A percentile compares a stretch with the other conserved stretches of the same genome.
Conservation (phyloP, 2,329 filamentous ascomycete genomes). For the Fusarium guadeloupense region DNA sequence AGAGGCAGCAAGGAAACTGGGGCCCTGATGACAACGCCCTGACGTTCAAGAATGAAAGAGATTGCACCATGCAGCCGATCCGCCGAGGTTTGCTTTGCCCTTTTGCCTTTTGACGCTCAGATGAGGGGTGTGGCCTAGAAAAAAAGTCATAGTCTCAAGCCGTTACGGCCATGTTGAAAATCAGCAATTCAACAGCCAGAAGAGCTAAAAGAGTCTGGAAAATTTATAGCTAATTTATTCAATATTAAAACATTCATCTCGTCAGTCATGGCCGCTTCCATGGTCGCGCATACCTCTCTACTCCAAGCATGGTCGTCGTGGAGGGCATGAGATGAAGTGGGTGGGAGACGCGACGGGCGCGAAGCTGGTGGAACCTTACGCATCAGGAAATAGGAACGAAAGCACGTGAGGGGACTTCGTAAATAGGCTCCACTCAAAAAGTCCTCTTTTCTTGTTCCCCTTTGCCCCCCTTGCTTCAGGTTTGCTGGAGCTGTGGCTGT, state of each 20-base stretch:
- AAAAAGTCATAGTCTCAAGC: conserved; percentile 21
- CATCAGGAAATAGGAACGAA: conserved; percentile 54
- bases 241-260: conserved; percentile 13
- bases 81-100: conserved; percentile 40
- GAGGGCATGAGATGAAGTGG: conserved; percentile 53
- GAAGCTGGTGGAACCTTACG: conserved; percentile 48
- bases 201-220: conserved; percentile 32
- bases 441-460: conserved; percentile 32
- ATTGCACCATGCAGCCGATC: conserved; percentile 43
- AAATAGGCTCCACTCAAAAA: conserved; percentile 22
- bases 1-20: conserved; percentile 26
- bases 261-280: conserved; percentile 30
- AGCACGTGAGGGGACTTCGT: conserved; percentile 52
- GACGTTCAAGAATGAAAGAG: conserved; percentile 41
- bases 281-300: conserved; percentile 40
- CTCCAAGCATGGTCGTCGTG: conserved; percentile 33
- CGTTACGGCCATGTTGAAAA: conserved; percentile 13
- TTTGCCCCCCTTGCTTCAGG: conserved; percentile 31
- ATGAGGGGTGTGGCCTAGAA: conserved; percentile 39
- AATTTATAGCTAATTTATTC: conserved; percentile 17
- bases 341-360: conserved; percentile 57
- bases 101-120: conserved; percentile 37
- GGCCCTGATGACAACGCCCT: conserved; percentile 9
- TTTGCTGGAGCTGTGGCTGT: conserved; percentile 21
- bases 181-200: conserved; percentile 36